phyloP scores from a whole-genome alignment of 1,284 basidiomycete genomes.

The Malassezia nana region DNA sequence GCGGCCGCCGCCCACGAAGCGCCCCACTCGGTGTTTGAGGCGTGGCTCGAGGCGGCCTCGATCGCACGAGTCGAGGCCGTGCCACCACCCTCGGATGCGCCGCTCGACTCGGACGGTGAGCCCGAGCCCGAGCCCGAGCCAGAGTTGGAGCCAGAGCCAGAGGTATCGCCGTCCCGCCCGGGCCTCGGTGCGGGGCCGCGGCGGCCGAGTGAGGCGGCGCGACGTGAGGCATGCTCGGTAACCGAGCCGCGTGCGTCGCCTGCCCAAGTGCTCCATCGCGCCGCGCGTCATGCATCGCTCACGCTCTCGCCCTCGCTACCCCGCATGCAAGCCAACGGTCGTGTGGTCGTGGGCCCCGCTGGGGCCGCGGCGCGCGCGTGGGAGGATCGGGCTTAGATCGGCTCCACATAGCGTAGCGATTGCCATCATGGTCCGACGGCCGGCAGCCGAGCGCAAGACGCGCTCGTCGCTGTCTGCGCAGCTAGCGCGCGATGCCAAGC shows the following conservation, averaged over 20 bases:
- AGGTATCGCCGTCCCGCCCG: neutral
- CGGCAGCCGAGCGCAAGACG: conserved; percentile 8
- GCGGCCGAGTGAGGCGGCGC: neutral
- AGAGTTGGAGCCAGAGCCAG: too few species aligned
- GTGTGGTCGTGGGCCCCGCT: conserved; percentile 9
- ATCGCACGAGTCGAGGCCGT: neutral
- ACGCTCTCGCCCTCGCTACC: conserved; percentile 11
- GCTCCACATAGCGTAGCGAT: neutral
- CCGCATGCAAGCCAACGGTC: conserved; percentile 10
- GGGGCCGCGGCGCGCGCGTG: too few species aligned
- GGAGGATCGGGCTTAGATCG: too few species aligned
- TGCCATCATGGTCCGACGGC: neutral
- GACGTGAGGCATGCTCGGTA: too few species aligned
- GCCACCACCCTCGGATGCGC: too few species aligned
- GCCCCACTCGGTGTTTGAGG: neutral
- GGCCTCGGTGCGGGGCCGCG: neutral
- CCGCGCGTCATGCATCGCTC: conserved; percentile 13
- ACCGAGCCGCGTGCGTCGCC: conserved; percentile 1
- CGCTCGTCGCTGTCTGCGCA: conserved; percentile 9
- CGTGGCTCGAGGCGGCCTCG: neutral
- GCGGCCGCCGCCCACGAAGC: neutral
- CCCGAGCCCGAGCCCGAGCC: neutral
- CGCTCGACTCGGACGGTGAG: neutral
- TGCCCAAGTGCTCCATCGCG: conserved; percentile 7
- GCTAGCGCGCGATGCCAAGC: neutral